phyloP scores from a whole-genome alignment of 768 basidiomycete species.

The Boletus fagicola region DNA sequence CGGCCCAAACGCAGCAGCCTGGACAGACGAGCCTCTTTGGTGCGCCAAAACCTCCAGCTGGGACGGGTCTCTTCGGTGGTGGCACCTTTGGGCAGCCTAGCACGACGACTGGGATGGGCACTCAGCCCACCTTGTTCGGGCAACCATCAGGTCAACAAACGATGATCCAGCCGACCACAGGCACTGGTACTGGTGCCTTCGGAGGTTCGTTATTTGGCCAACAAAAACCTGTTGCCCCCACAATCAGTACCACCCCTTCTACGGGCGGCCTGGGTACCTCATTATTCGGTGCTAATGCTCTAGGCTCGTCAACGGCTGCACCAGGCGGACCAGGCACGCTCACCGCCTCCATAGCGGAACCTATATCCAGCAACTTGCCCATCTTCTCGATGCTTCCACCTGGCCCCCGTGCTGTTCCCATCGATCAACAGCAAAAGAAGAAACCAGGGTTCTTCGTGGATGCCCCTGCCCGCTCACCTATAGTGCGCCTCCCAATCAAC shows the following conservation, averaged over 20 bases:
- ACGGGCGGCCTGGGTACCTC: constrained; percentile 37
- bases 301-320: constrained; percentile 41
- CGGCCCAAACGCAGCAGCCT: too few species aligned
- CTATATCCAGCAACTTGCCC: constrained; percentile 67
- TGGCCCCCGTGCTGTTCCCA: constrained; percentile 59
- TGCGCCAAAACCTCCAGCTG: too few species aligned
- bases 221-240: constrained; percentile 48
- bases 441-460: constrained; percentile 77
- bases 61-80: constrained; percentile 49
- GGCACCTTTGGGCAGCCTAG: constrained; percentile 45
- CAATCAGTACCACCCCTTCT: constrained; percentile 44
- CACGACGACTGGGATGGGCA: constrained; percentile 31
- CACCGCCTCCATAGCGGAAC: constrained; percentile 87
- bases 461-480: constrained; percentile 66
- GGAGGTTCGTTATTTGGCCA: constrained; percentile 48
- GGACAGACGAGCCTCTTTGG: too few species aligned
- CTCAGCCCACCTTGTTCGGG: constrained; percentile 48
- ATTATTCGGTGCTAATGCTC: constrained; percentile 39
- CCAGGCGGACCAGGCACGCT: constrained; percentile 58
- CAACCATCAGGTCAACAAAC: constrained; percentile 45
- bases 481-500: constrained; percentile 61
- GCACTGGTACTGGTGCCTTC: constrained; percentile 33
- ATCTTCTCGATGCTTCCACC: constrained; percentile 76
- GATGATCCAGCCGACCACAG: constrained; percentile 37
- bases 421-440: constrained; percentile 68